Conservation (phyloP, 768 basidiomycete species). For the Auricularia heimuer region DNA sequence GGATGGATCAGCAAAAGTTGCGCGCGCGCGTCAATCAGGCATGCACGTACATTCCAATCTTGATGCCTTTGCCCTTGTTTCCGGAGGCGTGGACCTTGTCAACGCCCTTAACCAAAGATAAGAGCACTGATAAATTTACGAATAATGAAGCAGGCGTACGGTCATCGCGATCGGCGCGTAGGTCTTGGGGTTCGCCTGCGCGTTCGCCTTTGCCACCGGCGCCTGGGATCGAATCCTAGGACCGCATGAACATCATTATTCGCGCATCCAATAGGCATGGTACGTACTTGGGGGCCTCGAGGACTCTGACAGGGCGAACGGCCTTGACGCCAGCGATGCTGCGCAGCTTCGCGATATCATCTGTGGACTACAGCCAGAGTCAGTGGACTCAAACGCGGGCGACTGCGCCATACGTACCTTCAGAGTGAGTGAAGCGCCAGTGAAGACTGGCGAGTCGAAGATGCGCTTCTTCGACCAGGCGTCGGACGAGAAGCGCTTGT, state of each 20-base stretch:
- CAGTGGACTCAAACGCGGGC: too few species aligned
- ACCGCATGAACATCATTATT: too few species aligned
- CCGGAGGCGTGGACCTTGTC: slow-evolving; percentile 26
- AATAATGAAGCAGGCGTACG: neutral
- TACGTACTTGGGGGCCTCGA: neutral
- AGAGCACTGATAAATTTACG: neutral
- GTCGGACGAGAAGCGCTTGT: neutral
- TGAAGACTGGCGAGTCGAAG: neutral
- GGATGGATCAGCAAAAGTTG: neutral
- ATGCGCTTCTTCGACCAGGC: neutral
- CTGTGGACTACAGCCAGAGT: neutral
- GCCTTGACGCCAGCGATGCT: slow-evolving; percentile 43
- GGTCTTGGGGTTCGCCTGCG: neutral
- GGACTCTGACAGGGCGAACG: neutral
- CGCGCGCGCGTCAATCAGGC: neutral
- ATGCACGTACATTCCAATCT: slow-evolving; percentile 22
- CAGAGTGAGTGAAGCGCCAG: neutral
- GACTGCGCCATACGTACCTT: neutral
- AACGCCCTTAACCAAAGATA: slow-evolving; percentile 12
- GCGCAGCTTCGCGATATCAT: neutral
- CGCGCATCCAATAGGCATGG: too few species aligned
- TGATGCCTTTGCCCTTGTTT: slow-evolving; percentile 28
- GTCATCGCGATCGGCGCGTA: slow-evolving; percentile 3
- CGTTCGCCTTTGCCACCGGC: too few species aligned
- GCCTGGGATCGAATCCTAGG: neutral